A percentile compares a stretch with the other conserved stretches of the same genome.
phyloP scores from a whole-genome alignment of 2,329 filamentous ascomycete species.

The Colletotrichum sp. region DNA sequence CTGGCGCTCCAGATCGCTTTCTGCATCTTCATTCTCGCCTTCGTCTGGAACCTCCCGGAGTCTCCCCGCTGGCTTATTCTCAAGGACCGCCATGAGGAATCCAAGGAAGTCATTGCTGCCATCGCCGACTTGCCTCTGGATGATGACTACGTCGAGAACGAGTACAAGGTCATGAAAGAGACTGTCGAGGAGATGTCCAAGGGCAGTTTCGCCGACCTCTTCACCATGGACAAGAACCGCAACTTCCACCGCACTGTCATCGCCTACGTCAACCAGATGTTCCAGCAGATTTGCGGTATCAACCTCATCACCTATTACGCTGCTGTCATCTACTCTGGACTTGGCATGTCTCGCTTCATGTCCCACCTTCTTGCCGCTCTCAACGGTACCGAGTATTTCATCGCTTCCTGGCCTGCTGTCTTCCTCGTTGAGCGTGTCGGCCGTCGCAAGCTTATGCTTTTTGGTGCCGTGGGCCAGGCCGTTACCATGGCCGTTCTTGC shows the following conservation, averaged over 20 bases:
- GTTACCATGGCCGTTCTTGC: constrained; percentile 69
- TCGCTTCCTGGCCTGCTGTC: constrained; percentile 62
- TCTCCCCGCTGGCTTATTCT: constrained; percentile 51
- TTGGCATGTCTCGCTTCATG: constrained; percentile 57
- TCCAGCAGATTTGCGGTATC: constrained; percentile 43
- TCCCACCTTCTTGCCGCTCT: constrained; percentile 64
- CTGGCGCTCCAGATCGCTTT: constrained; percentile 64
- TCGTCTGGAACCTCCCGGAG: constrained; percentile 59
- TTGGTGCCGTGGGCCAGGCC: constrained; percentile 69
- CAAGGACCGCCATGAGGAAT: constrained; percentile 46
- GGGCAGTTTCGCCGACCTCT: constrained; percentile 59
- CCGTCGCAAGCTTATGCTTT: constrained; percentile 73
- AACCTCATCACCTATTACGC: constrained; percentile 34
- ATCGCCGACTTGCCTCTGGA: constrained; percentile 45
- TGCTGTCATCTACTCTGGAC: constrained; percentile 33
- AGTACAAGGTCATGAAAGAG: constrained; percentile 58
- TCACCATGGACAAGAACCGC: constrained; percentile 61
- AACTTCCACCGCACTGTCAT: constrained; percentile 60
- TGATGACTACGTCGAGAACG: constrained; percentile 58
- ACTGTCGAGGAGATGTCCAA: constrained; percentile 69
- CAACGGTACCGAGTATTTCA: constrained; percentile 50
- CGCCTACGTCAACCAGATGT: constrained; percentile 63
- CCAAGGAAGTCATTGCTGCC: constrained; percentile 45
- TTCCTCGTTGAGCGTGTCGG: constrained; percentile 71
- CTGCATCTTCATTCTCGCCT: constrained; percentile 59